phyloP scores from a whole-genome alignment of 495 filamentous ascomycete genomes.

The Aspergillus incahuasiensis region DNA sequence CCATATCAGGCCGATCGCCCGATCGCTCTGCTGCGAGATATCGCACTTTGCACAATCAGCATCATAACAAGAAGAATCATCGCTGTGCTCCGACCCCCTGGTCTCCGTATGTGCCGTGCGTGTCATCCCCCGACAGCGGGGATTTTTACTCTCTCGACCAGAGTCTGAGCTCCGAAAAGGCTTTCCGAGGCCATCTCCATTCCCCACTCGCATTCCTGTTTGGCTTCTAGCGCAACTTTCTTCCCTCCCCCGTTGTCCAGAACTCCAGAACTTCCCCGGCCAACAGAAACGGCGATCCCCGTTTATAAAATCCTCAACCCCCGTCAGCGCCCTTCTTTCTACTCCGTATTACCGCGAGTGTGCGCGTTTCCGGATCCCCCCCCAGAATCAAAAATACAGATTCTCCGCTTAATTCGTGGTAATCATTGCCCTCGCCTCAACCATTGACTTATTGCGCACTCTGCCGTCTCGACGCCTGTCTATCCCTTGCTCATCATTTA shows the following conservation, averaged over 20 bases:
- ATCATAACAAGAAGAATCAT: too few relatives aligned
- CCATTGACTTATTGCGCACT: too few relatives aligned
- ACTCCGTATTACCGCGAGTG: too few relatives aligned
- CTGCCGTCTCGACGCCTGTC: background rate
- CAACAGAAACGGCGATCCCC: background rate
- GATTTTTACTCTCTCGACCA: background rate
- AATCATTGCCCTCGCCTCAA: background rate
- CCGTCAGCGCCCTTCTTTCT: background rate
- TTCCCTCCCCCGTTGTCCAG: background rate
- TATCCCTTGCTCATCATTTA: background rate
- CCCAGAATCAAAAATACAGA: background rate
- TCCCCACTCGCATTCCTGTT: slow-evolving; percentile 4
- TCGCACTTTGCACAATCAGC: background rate
- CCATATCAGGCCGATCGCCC: background rate
- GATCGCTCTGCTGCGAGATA: background rate
- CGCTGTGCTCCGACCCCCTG: background rate
- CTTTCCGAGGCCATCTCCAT: background rate
- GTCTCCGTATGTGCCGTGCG: background rate
- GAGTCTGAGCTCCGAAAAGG: slow-evolving; percentile 1
- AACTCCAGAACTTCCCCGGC: background rate
- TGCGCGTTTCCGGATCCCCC: background rate
- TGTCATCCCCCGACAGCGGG: background rate
- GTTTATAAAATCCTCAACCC: background rate
- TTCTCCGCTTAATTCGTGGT: background rate
- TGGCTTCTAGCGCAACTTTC: background rate